A percentile compares a stretch with the other conserved stretches of the same genome.
These are phyloP conservation scores for Mycena maculata DNA, from an alignment of 768 basidiomycete species.

Conservation along the genomic window DNA sequence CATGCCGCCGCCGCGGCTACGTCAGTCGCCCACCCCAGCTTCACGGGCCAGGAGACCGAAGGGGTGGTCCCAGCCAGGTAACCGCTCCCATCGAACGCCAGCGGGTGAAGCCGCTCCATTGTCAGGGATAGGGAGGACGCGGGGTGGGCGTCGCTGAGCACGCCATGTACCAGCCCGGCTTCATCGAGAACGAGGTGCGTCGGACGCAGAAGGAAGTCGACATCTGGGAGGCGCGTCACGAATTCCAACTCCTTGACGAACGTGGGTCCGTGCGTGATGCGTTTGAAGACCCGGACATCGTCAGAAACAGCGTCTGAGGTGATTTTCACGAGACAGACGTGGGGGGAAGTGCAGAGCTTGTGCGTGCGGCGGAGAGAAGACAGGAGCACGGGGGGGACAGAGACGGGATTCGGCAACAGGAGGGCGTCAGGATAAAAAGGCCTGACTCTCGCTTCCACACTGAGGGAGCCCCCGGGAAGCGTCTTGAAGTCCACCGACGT, in stretches of 20 bases:
- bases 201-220: conserved; percentile 7
- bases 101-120: not conserved
- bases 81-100: not conserved
- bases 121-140: not conserved
- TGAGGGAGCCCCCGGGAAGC: conserved; percentile 5
- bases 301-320: not conserved
- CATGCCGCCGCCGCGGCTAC: conserved; percentile 10
- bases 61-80: not conserved
- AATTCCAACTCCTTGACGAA: not conserved
- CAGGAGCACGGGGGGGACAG: conserved; percentile 6
- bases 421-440: not conserved
- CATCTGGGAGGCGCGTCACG: not conserved
- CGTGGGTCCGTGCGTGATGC: not conserved
- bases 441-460: not conserved
- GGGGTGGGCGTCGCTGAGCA: conserved; percentile 1
- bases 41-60: conserved; percentile 9
- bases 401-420: not conserved
- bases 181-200: conserved; percentile 10
- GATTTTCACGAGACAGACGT: not conserved
- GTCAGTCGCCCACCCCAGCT: conserved; percentile 14
- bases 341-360: not conserved
- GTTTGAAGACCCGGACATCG: conserved; percentile 1
- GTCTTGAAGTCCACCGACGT: conserved; percentile 4
- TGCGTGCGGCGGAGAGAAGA: conserved; percentile 5
- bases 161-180: not conserved